Conservation (phyloP, 176 grass and related monocot genomes). For the Dendrocalamus sinicus region DNA sequence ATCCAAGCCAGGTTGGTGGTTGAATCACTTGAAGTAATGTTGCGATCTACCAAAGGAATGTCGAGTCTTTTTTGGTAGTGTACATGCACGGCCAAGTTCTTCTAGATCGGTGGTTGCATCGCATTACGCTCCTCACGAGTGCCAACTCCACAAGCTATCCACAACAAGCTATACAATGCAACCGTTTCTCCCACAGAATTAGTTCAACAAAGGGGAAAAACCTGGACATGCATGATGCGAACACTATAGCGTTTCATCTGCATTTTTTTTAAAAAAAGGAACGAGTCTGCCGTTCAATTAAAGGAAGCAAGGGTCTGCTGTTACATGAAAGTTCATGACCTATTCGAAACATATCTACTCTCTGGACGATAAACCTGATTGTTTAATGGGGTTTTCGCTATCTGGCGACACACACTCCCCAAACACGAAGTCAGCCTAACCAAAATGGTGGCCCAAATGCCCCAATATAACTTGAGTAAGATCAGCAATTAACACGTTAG, state of each 20-base stretch:
- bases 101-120: conserved; percentile 21
- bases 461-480: background rate
- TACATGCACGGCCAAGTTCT: background rate
- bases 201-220: background rate
- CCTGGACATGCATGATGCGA: background rate
- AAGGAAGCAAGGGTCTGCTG: background rate
- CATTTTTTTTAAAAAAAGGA: background rate
- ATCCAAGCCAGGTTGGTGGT: conserved; percentile 20
- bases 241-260: background rate
- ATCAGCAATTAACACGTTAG: background rate
- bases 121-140: conserved; percentile 41
- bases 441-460: background rate
- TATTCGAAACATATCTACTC: too few species aligned
- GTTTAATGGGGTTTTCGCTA: background rate
- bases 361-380: too few species aligned
- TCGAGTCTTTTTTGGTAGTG: background rate
- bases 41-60: background rate
- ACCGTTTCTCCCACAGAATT: background rate
- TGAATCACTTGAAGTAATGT: conserved; percentile 18
- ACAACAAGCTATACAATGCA: background rate
- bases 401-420: background rate
- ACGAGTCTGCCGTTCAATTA: background rate
- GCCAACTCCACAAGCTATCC: background rate
- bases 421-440: background rate
- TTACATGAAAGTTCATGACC: too few species aligned